Percentiles rank a stretch among this genome's conserved stretches.
Conservation (phyloP, 176 grass and related monocot species). For the Triticum turgidum region DNA sequence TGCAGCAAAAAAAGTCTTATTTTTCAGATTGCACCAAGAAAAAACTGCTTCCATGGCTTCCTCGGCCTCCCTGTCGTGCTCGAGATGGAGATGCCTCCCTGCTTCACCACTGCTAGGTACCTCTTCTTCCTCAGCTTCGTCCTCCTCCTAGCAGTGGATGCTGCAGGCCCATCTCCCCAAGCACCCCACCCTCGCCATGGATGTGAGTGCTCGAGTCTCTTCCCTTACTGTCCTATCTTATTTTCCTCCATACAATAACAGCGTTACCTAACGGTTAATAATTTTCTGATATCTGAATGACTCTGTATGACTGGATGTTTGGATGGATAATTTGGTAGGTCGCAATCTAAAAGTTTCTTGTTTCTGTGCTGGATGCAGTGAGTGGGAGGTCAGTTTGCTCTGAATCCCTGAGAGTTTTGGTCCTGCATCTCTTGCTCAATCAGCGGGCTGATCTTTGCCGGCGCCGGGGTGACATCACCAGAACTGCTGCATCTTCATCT, state of each 20-base stretch:
- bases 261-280: too few species aligned
- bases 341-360: neutral
- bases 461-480: neutral
- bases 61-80: too few species aligned
- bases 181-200: conserved; percentile 4
- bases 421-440: conserved; percentile 36
- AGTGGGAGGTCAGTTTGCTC: conserved; percentile 21
- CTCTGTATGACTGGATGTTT: neutral
- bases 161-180: conserved; percentile 24
- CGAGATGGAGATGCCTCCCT: too few species aligned
- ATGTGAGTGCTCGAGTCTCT: conserved; percentile 21
- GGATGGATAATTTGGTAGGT: neutral
- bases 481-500: conserved; percentile 20
- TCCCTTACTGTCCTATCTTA: neutral
- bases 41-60: too few species aligned
- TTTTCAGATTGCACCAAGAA: too few species aligned
- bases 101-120: too few species aligned
- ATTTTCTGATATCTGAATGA: neutral
- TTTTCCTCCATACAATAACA: neutral
- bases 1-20: too few species aligned
- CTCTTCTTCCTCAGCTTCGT: neutral
- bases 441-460: neutral
- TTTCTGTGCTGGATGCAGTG: conserved; percentile 19
- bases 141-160: conserved; percentile 29
- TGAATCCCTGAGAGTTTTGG: conserved; percentile 24